These are phyloP conservation scores for Ceratobasidium sp. DNA, from an alignment of 1,284 basidiomycete genomes.

Conservation along the genomic window DNA sequence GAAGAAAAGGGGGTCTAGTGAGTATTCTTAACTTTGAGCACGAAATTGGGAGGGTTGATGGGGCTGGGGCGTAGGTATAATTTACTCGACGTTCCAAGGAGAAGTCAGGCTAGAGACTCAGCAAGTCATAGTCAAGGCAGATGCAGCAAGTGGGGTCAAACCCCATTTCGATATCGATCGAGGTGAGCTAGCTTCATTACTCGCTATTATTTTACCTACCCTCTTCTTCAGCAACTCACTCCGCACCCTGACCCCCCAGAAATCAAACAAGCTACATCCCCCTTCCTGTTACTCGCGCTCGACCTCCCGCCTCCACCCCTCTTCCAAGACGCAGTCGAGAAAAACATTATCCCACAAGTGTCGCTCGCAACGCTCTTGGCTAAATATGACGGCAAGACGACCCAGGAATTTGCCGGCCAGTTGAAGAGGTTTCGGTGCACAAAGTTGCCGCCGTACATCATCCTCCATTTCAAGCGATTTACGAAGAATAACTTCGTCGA, in stretches of 20 bases:
- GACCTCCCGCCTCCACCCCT: slow-evolving; percentile 95
- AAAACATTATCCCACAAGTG: slow-evolving; percentile 98
- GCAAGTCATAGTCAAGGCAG: slow-evolving; percentile 84
- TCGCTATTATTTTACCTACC: slow-evolving; percentile 5
- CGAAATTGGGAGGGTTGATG: slow-evolving; percentile 37
- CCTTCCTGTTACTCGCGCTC: slow-evolving; percentile 93
- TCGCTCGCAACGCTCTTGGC: slow-evolving; percentile 87
- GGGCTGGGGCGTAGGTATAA: slow-evolving; percentile 64
- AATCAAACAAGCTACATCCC: slow-evolving; percentile 82
- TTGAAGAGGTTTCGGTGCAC: slow-evolving; percentile 88
- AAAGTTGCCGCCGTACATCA: slow-evolving; percentile 86
- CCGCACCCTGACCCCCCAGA: slow-evolving; percentile 57
- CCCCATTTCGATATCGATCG: slow-evolving; percentile 90
- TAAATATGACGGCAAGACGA: slow-evolving; percentile 92
- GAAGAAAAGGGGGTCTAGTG: slow-evolving; percentile 85
- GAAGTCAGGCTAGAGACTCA: slow-evolving; percentile 92
- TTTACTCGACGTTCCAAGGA: slow-evolving; percentile 93
- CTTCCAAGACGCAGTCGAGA: slow-evolving; percentile 93
- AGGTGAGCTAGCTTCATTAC: slow-evolving; percentile 58
- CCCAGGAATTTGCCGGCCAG: slow-evolving; percentile 87
- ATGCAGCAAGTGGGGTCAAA: slow-evolving; percentile 70
- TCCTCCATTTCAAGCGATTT: slow-evolving; percentile 95
- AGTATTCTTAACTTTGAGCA: slow-evolving; percentile 47
- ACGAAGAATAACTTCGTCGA: slow-evolving; percentile 98
- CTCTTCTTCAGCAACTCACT: slow-evolving; percentile 37